Evolutionary conservation across 2,329 filamentous ascomycete genomes (phyloP), one percentile per base, ranked within the genome.

Genomic region (Paecilomyces niveus): DNA sequence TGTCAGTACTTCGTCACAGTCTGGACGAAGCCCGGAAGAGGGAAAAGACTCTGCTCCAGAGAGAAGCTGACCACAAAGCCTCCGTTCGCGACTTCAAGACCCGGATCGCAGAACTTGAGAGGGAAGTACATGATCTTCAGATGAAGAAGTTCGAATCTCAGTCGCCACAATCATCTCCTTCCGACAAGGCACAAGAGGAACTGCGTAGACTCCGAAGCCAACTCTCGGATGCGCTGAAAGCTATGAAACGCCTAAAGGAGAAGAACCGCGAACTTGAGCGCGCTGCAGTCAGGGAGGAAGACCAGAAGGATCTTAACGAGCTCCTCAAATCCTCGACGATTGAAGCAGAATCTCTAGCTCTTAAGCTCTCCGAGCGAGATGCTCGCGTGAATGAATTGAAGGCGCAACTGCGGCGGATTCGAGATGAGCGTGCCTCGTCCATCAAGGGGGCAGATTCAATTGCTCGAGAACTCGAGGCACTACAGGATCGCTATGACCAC

Each of bases 291-390:
- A 68, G 69, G 53, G 72, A 76, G 31, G 73, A 77, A 55, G 74
- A 78, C 55, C 72, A 77, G 54, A 73, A 69, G 54, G 75, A 77
- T 50, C 71, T 78, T 32, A 76, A 78, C 55, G 75, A 79, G 53
- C 62, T 81, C 1, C 71, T 81, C 18, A 76, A 80, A 64, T 76
- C 77, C 13, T 76, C 77, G 7, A 73, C 76, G 5, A 71, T 78
- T 1, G 80, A 82, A 65, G 74, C 80, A 50, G 85, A 90, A 70
- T 83, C 86, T 33, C 79, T 94, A n/a, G 86, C 90, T 64, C 81
- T 89, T 59, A 86, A 89, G 67, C 80, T 94, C 29, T 80, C 82
- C 5, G 85, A 89, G 67, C 86, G 89, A 61, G 86, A 90, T 57
- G 80, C 84, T 57, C 81, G 85, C 13, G 83, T 92, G 54, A 82